These are phyloP conservation scores for Termitomyces sp. DNA, from an alignment of 768 basidiomycete species.

Conservation along the genomic window DNA sequence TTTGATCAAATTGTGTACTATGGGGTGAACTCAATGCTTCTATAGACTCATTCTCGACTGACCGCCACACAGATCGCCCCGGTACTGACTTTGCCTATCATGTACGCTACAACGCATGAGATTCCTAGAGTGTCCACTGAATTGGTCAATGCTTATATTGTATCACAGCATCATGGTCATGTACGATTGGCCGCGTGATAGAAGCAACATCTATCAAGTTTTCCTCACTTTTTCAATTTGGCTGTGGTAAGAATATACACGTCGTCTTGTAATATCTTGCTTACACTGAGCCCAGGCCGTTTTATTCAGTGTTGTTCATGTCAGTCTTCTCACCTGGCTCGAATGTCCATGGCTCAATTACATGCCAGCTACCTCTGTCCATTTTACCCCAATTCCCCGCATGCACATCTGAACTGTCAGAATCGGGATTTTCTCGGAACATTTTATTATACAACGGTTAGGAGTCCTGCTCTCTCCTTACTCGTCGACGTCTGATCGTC, in stretches of 20 bases:
- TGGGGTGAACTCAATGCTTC: slow-evolving; percentile 30
- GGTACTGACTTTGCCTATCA: slow-evolving; percentile 54
- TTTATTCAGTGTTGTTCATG: slow-evolving; percentile 60
- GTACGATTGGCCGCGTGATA: slow-evolving; percentile 69
- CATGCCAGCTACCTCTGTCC: slow-evolving; percentile 34
- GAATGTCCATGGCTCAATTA: neutral
- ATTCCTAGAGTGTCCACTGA: neutral
- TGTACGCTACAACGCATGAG: slow-evolving; percentile 25
- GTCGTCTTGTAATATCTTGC: neutral
- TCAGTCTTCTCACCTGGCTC: slow-evolving; percentile 19
- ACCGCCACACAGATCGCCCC: slow-evolving; percentile 44
- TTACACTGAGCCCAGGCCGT: slow-evolving; percentile 35
- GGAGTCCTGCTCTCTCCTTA: slow-evolving; percentile 2
- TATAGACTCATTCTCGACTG: neutral
- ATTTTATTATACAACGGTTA: slow-evolving; percentile 46
- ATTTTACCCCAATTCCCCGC: slow-evolving; percentile 26
- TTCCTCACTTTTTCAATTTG: slow-evolving; percentile 55
- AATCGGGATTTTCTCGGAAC: slow-evolving; percentile 42
- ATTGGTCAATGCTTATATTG: neutral
- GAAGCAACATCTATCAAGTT: slow-evolving; percentile 56
- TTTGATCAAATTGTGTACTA: slow-evolving; percentile 64
- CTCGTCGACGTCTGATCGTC: neutral
- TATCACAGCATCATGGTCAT: slow-evolving; percentile 49
- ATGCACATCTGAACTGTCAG: slow-evolving; percentile 29
- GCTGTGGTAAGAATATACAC: slow-evolving; percentile 46